Evolutionary conservation across 2,329 filamentous ascomycete genomes (phyloP), one percentile per base, ranked within the genome.

Genomic region (Hymenoscyphus fructigenus): DNA sequence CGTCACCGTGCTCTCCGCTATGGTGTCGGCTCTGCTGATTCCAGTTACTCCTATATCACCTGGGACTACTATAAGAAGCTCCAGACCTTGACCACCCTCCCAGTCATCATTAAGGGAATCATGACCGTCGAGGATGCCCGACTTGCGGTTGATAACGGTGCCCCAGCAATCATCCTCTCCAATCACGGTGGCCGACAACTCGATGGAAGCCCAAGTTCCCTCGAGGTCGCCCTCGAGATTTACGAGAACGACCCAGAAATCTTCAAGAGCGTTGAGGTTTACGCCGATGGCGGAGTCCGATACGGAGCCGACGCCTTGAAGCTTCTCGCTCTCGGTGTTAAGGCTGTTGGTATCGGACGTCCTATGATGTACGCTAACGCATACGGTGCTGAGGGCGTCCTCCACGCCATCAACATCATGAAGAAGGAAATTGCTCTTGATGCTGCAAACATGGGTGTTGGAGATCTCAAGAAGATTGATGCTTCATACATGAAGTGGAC

Each of bases 311-410:
- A 88, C 70, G 79, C 88, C 9, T 80, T 85, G 72, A 88, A 88
- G 72, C 84, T 85, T 0, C 76, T 88, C 12, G 84, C 85, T 0
- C 75, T 88, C 10, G 86, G 86, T 3, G 86, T 85, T 0, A 84
- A 83, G 69, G 87, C 87, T 67, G 85, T 88, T 29, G 86, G 87
- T 64, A 77, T 89, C 0, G 86, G 86, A 0, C 74, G 86, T 1
- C 20, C 63, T 1, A 78, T 82, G 70, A 82, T 85, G 80, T 85
- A 79, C 70, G 78, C 81, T 59, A 83, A 84, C 68, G 72, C 79
- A 44, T 85, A 82, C 75, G 74, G 83, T 68, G 64, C 77, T 72
- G 68, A 79, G 26, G 83, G 83, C 26, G 81, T 84, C 2, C 74
- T 74, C 62, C 79, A 78, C 74, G 77, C 77, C 5, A 80, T 83